phyloP scores from a whole-genome alignment of 139 green algal species.

The Desmodesmus armatus region DNA sequence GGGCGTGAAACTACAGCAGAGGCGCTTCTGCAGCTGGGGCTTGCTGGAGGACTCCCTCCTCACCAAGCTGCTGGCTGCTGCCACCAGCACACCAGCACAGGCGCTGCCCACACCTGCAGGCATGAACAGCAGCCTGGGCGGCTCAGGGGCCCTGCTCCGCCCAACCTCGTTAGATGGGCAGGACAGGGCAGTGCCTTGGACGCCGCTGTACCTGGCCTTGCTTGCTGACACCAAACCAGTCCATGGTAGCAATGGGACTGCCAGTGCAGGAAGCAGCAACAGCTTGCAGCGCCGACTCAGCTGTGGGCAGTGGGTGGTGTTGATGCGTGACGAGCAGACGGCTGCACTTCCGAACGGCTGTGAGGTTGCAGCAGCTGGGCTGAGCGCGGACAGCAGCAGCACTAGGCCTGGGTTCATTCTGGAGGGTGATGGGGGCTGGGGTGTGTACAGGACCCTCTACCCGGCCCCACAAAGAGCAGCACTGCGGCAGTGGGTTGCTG shows the following conservation, averaged over 20 bases:
- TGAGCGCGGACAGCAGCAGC: neutral
- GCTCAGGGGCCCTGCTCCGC: neutral
- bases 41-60: neutral
- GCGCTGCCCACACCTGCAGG: neutral
- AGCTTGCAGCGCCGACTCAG: neutral
- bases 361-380: neutral
- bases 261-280: neutral
- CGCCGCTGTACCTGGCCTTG: neutral
- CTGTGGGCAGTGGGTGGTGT: neutral
- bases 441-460: conserved; percentile 6
- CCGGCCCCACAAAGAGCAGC: neutral
- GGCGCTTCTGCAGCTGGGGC: neutral
- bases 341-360: neutral
- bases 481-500: neutral
- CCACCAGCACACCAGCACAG: neutral
- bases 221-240: neutral
- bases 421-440: conserved; percentile 27
- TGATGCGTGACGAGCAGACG: conserved; percentile 2
- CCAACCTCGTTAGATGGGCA: neutral
- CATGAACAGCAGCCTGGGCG: neutral
- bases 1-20: neutral
- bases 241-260: neutral
- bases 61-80: neutral
- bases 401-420: neutral
- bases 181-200: conserved; percentile 25